Evolutionary conservation across 1,284 basidiomycete genomes (phyloP).

Genomic region (Leccinum griseonigrum): DNA sequence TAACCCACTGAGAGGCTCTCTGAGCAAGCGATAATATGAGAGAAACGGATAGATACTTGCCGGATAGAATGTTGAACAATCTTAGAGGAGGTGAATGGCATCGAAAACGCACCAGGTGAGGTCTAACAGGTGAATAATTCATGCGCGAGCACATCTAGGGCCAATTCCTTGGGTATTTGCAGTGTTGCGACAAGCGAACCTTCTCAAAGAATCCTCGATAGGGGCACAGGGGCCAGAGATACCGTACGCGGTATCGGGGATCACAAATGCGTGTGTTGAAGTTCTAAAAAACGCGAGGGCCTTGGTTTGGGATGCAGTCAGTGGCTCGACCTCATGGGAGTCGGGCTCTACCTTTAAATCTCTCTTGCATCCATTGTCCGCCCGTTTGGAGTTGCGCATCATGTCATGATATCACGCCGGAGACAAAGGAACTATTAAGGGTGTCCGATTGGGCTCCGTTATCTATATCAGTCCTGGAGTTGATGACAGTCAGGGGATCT

Average conservation of each 20-base stretch:
- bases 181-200: background rate
- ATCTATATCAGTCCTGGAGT: background rate
- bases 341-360: background rate
- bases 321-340: background rate
- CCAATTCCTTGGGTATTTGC: background rate
- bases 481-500: background rate
- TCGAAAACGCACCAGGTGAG: background rate
- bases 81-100: background rate
- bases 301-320: background rate
- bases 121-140: background rate
- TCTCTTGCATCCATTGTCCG: background rate
- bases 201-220: background rate
- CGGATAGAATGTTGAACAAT: background rate
- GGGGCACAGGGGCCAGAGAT: background rate
- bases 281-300: background rate
- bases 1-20: too few relatives aligned
- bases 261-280: background rate
- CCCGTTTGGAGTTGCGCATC: background rate
- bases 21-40: background rate
- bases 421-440: background rate
- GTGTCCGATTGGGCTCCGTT: background rate
- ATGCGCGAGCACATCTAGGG: slow-evolving; percentile 25
- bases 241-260: background rate
- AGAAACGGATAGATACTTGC: background rate
- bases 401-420: background rate